Percentiles rank a stretch among this genome's conserved stretches.
Evolutionary conservation across 2,329 filamentous ascomycete genomes (phyloP).

Genomic region (Colletotrichum liaoningense): DNA sequence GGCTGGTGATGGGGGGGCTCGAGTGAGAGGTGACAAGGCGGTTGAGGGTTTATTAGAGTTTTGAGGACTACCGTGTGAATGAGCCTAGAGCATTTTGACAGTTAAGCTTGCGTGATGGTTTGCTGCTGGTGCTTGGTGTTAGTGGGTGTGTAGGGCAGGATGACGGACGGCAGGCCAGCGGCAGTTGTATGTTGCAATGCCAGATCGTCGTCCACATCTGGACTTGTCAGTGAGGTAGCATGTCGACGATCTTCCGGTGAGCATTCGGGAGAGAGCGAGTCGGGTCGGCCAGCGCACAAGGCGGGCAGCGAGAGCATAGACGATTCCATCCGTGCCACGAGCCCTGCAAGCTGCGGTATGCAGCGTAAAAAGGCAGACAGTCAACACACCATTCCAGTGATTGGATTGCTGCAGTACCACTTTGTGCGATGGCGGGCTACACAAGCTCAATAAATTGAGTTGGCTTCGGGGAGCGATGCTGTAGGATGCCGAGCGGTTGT

Average conservation of each 20-base stretch:
- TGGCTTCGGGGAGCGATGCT: not conserved
- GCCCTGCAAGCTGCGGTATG: slow-evolving; percentile 4
- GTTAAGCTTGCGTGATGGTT: not conserved
- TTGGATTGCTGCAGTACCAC: not conserved
- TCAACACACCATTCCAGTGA: not conserved
- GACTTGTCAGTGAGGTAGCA: slow-evolving; percentile 9
- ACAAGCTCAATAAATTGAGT: not conserved
- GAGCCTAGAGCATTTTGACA: not conserved
- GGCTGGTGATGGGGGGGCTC: not conserved
- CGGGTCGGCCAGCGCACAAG: not conserved
- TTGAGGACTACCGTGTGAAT: not conserved
- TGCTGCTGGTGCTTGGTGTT: not conserved
- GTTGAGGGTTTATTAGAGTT: not conserved
- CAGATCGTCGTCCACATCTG: not conserved
- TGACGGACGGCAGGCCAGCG: slow-evolving; percentile 7
- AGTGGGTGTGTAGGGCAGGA: not conserved
- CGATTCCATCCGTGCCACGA: slow-evolving; percentile 29
- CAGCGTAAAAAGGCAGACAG: not conserved
- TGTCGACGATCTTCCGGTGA: slow-evolving; percentile 4
- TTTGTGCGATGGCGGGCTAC: not conserved
- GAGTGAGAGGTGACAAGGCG: not conserved
- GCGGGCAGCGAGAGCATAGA: slow-evolving; percentile 25
- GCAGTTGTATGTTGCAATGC: not conserved
- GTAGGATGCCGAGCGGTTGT: not conserved
- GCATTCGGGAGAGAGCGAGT: not conserved